A percentile compares a stretch with the other conserved stretches of the same genome.
Conservation (phyloP, 257 asterid species). For the Fraxinus quadrangulata region DNA sequence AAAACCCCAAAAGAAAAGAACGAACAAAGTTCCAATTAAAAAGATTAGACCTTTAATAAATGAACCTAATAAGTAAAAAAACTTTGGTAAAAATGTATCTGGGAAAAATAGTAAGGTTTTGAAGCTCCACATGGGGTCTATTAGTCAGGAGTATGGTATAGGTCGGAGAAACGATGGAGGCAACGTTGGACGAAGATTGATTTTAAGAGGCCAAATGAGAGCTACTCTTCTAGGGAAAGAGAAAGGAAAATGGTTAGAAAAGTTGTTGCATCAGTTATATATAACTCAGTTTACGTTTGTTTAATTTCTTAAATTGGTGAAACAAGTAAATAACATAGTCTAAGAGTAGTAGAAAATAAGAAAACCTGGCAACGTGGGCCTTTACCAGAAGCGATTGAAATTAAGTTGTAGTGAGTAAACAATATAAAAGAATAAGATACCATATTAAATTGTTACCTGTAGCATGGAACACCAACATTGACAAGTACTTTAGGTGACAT, state of each 20-base stretch:
- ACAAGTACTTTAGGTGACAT: constrained; percentile 98
- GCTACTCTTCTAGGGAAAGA: too few species aligned
- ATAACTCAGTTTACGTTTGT: background rate
- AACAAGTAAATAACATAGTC: background rate
- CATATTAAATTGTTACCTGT: constrained; percentile 52
- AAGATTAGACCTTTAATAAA: too few species aligned
- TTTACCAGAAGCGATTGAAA: constrained; percentile 14
- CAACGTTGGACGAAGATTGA: too few species aligned
- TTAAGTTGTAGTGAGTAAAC: constrained; percentile 22
- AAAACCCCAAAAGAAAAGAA: too few species aligned
- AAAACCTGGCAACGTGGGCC: background rate
- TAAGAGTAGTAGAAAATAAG: background rate
- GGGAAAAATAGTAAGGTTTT: too few species aligned
- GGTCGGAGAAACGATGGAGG: too few species aligned
- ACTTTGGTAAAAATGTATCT: too few species aligned
- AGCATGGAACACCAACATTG: constrained; percentile 94
- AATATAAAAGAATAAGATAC: constrained; percentile 21
- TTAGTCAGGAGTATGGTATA: too few species aligned
- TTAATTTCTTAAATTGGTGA: background rate
- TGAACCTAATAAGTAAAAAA: too few species aligned
- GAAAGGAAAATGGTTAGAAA: background rate
- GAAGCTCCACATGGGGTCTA: too few species aligned
- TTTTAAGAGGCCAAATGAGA: too few species aligned
- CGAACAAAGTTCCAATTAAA: too few species aligned
- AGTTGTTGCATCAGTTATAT: background rate